Base-by-base conservation (phyloP, 257 asterid genomes). In the Jacaranda mimosifolia region DNA sequence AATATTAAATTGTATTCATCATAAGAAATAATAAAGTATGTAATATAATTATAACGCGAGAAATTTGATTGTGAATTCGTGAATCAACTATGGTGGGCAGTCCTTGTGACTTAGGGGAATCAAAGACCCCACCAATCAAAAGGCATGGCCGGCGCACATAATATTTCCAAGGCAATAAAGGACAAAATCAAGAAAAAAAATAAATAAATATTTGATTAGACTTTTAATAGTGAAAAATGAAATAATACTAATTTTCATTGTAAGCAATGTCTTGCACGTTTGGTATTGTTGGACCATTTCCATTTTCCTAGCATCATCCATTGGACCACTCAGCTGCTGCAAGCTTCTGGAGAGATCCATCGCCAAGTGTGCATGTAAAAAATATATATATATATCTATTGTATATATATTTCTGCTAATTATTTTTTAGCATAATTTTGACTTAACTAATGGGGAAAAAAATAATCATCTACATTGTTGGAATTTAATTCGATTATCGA, bases 251-350 rank as follows among this genome's bases (percentile, higher is more conserved):
- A 9, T 63, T 18, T 71, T 63, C 14, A 35, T 59, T 40, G 12
- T 19, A 19, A 62, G 81, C 73, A 68, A 82, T 77, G 55, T 68
- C 80, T 51, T 73, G 76, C 85, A 77, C 74, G 74, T 77, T 73
- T 82, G 69, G 70, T 67, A 49, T 69, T 64, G 56, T 51, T 72
- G 82, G 76, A 64, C 79, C 78, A 55, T 42, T 62, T 63, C 21
- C 59, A 8, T 73, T 58, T 13, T 46, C 51, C 3, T 72, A 11
- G 32, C 39, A n/a, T 26, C 53, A n/a, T 17, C 32, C 32, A 2
- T 26, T 74, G 80, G 83, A 60, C 84, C 80, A 66, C 79, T 32
- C 46, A 42, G 9, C 48, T 6, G 48, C 32, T 70, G 67, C 65
- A 40, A 6, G 72, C 73, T 46, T 68, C 42, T 46, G 18, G 48